A percentile compares a stretch with the other conserved stretches of the same genome.
Evolutionary conservation across 75 land plant genomes (phyloP).

Genomic region (Selaginella moellendorffii): DNA sequence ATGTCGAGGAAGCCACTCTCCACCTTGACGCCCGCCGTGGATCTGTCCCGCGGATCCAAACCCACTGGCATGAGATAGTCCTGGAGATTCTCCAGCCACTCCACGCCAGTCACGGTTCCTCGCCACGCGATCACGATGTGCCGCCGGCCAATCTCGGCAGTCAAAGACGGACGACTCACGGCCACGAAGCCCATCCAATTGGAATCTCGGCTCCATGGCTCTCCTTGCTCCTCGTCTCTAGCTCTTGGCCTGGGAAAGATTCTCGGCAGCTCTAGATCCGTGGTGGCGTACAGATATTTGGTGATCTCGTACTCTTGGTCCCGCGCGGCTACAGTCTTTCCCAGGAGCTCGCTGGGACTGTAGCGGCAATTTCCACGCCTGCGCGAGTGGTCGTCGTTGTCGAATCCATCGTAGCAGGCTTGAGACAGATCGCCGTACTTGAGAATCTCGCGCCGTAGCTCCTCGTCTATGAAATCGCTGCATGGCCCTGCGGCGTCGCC

Average conservation of each 20-base stretch:
- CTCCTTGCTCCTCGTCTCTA: too few species aligned
- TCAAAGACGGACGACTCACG: constrained; percentile 39
- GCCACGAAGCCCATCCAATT: constrained; percentile 80
- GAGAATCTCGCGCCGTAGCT: too few species aligned
- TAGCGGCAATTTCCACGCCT: not conserved
- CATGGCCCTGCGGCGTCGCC: too few species aligned
- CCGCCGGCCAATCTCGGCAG: constrained; percentile 34
- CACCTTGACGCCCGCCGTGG: constrained; percentile 26
- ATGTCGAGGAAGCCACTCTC: constrained; percentile 57
- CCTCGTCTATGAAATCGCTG: too few species aligned
- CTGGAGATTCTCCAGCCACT: constrained; percentile 58
- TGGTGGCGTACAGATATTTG: not conserved
- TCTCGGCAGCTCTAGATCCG: too few species aligned
- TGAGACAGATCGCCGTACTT: not conserved
- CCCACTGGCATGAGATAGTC: constrained; percentile 26
- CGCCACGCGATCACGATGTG: constrained; percentile 59
- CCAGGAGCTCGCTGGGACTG: not conserved
- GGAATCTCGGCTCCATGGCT: constrained; percentile 33
- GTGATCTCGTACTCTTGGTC: not conserved
- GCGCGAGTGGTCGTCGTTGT: not conserved
- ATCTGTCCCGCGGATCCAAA: constrained; percentile 15
- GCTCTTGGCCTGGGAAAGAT: too few species aligned
- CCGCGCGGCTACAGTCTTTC: not conserved
- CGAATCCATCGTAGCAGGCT: not conserved
- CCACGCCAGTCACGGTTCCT: constrained; percentile 60